Percentiles rank a stretch among this genome's conserved stretches.
Conservation (phyloP, 2,329 filamentous ascomycete species). For the Epichloe bromicola region DNA sequence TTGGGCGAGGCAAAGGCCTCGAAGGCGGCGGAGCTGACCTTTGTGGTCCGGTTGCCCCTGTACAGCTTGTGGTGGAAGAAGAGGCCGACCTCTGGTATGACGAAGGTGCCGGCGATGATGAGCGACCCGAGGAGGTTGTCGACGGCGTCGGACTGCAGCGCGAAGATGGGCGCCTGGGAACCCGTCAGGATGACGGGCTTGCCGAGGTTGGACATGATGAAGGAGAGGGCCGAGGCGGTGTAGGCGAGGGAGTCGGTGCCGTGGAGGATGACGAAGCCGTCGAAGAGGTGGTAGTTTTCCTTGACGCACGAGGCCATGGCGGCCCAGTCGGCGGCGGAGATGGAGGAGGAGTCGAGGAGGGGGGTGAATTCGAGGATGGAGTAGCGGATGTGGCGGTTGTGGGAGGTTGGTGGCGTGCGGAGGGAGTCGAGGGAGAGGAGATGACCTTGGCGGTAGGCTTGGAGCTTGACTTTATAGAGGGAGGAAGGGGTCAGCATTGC, state of each 20-base stretch:
- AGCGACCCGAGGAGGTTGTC: constrained; percentile 82
- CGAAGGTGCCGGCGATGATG: constrained; percentile 83
- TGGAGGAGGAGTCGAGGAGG: constrained; percentile 79
- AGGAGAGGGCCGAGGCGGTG: constrained; percentile 79
- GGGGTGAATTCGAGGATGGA: constrained; percentile 69
- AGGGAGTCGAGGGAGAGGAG: constrained; percentile 49
- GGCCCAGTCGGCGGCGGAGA: constrained; percentile 75
- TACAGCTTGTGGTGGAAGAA: constrained; percentile 91
- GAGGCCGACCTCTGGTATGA: constrained; percentile 83
- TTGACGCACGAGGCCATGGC: constrained; percentile 69
- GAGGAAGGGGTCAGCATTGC: neutral
- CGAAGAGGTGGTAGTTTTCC: constrained; percentile 77
- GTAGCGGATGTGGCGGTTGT: constrained; percentile 72
- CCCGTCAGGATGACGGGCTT: constrained; percentile 85
- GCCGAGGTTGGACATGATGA: constrained; percentile 83
- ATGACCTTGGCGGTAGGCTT: constrained; percentile 37
- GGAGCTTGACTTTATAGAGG: constrained; percentile 28
- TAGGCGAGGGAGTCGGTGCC: constrained; percentile 85
- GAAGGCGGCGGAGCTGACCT: constrained; percentile 76
- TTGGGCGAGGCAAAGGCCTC: constrained; percentile 86
- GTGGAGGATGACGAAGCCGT: constrained; percentile 83
- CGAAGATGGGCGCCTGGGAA: constrained; percentile 74
- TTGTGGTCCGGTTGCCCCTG: constrained; percentile 77
- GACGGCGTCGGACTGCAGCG: constrained; percentile 80
- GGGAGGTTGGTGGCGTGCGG: constrained; percentile 67